Percentiles rank a stretch among this genome's conserved stretches.
These are phyloP conservation scores for Mollisia scopiformis DNA, from an alignment of 2,329 filamentous ascomycete species.

Conservation along the genomic window DNA sequence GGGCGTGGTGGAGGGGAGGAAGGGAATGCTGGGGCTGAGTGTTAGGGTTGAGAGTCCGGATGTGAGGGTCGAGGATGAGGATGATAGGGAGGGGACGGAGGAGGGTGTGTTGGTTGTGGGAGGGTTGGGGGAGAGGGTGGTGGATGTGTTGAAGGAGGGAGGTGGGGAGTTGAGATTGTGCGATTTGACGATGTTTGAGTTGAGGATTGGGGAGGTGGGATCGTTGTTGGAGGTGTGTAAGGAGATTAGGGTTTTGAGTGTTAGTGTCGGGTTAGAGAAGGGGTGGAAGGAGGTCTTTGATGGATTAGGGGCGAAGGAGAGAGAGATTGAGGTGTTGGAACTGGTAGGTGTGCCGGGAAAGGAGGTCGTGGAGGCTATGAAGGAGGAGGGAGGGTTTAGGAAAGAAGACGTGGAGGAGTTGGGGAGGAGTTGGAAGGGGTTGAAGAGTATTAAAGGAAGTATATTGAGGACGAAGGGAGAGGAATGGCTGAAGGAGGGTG, in stretches of 20 bases:
- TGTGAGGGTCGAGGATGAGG: slow-evolving; percentile 26
- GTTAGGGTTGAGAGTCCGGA: slow-evolving; percentile 23
- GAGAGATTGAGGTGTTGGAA: slow-evolving; percentile 27
- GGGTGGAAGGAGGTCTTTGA: slow-evolving; percentile 25
- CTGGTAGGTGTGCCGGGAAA: slow-evolving; percentile 29
- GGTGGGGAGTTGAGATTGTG: slow-evolving; percentile 26
- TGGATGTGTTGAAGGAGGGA: slow-evolving; percentile 22
- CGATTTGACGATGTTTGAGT: slow-evolving; percentile 46
- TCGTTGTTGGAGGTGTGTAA: slow-evolving; percentile 40
- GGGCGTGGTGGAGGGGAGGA: slow-evolving; percentile 13
- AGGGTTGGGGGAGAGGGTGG: slow-evolving; percentile 10
- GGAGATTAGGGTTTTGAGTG: slow-evolving; percentile 42
- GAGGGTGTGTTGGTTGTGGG: slow-evolving; percentile 22
- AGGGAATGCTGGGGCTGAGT: slow-evolving; percentile 21
- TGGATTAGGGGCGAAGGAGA: slow-evolving; percentile 12
- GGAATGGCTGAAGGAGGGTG: slow-evolving; percentile 23
- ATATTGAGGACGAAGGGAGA: slow-evolving; percentile 27
- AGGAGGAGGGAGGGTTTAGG: slow-evolving; percentile 15
- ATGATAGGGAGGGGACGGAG: slow-evolving; percentile 30
- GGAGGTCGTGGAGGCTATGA: slow-evolving; percentile 26
- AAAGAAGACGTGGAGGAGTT: slow-evolving; percentile 14
- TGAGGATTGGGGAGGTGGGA: slow-evolving; percentile 39
- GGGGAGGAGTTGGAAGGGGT: slow-evolving; percentile 6
- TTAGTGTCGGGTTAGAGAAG: slow-evolving; percentile 40
- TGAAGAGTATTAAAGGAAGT: slow-evolving; percentile 29